Evolutionary conservation across 768 basidiomycete genomes (phyloP).

Genomic region (Tulasnella sp.): DNA sequence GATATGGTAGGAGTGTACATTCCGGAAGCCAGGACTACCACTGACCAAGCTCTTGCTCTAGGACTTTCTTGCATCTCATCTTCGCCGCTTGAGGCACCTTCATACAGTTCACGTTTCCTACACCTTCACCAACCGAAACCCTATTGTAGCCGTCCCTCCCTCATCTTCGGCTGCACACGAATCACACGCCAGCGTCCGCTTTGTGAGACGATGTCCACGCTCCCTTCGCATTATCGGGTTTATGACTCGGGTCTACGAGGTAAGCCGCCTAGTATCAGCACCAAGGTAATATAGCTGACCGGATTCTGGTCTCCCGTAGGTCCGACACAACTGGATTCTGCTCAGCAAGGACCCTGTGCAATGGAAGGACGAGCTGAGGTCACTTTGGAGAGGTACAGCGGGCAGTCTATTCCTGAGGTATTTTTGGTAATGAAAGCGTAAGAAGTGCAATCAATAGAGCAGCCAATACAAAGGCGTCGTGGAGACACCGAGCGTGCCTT

Average conservation of each 20-base stretch:
- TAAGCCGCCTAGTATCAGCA: slow-evolving; percentile 34
- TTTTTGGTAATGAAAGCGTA: slow-evolving; percentile 53
- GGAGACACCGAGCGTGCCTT: too few relatives aligned
- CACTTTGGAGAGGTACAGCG: slow-evolving; percentile 53
- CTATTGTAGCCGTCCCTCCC: neutral
- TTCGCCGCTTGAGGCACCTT: slow-evolving; percentile 48
- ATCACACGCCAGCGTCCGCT: slow-evolving; percentile 28
- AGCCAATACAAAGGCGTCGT: neutral
- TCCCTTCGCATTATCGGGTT: slow-evolving; percentile 61
- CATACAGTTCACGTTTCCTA: slow-evolving; percentile 62
- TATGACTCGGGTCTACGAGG: slow-evolving; percentile 68
- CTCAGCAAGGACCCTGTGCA: slow-evolving; percentile 38
- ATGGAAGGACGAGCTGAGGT: slow-evolving; percentile 41
- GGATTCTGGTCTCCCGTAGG: slow-evolving; percentile 13
- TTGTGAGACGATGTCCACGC: slow-evolving; percentile 41
- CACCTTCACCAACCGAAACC: slow-evolving; percentile 26
- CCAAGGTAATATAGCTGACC: slow-evolving; percentile 1
- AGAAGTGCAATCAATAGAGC: neutral
- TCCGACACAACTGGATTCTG: slow-evolving; percentile 45
- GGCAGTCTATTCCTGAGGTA: slow-evolving; percentile 63
- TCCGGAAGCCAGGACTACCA: neutral
- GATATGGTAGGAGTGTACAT: neutral
- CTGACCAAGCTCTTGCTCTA: slow-evolving; percentile 30
- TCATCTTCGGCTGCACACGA: slow-evolving; percentile 23
- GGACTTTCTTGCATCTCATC: slow-evolving; percentile 42